Evolutionary conservation across 768 basidiomycete genomes (phyloP), one percentile per base, ranked within the genome.

Genomic region (Boletus rubropictus): DNA sequence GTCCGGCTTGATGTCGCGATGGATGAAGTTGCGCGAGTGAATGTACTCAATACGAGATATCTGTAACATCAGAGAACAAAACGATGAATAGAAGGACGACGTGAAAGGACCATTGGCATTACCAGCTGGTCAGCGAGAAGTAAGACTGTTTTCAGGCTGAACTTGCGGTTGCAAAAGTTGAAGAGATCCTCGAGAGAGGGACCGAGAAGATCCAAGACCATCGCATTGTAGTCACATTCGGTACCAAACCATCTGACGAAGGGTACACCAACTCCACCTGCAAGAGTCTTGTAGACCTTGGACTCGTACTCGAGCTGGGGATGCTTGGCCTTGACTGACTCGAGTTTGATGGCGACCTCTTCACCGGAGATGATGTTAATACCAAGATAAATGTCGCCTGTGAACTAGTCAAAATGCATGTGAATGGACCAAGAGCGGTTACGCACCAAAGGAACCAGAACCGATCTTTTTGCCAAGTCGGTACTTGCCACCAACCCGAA

Each of bases 291-390:
- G 73, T 86, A 87, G 39, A 89, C 88, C 69, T 89, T 88, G 56
- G 85, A 86, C 72, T 99, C 95, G 65, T 99, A 99, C 69, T 99
- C 96, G 61, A 99, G 86, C 72, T 99, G 96, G n/a, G 96, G 96
- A 59, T 99, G 96, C 70, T 99, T 99, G 57, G 96, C 96, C 71
- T 99, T 99, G 69, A 98, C 92, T 2, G 95, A 97, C 72, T 99
- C 96, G 60, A 99, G 89, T 73, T 99, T 99, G 80, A 99, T 99
- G 65, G 93, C 96, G 51, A 98, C 95, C 67, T 98, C 96, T 68
- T 99, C 96, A 21, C 95, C 95, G 15, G 95, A 97, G 66, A 98
- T 97, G 75, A 99, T 97, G 79, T 98, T 99, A 69, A 96, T 95
- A 48, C 96, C 96, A 52, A 98, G 89, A 69, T 98, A 98, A 71